These are phyloP conservation scores for Penicillium sp. DNA, from an alignment of 2,329 filamentous ascomycete species.

Conservation along the genomic window DNA sequence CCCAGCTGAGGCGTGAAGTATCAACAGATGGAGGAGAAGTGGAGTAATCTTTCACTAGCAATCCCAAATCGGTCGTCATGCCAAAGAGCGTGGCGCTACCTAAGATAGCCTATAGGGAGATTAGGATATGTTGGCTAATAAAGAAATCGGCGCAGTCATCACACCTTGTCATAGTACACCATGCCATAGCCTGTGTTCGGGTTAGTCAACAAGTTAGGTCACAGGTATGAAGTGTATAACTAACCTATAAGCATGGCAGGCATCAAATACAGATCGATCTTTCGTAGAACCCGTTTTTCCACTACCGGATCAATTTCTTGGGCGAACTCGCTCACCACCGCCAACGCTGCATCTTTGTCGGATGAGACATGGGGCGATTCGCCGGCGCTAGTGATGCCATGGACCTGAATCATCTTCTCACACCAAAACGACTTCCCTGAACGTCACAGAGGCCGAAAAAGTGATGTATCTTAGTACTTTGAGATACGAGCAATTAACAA, in stretches of 20 bases:
- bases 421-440: neutral
- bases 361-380: constrained; percentile 5
- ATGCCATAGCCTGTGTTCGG: constrained; percentile 55
- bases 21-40: constrained; percentile 58
- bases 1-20: constrained; percentile 71
- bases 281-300: constrained; percentile 59
- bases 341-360: constrained; percentile 58
- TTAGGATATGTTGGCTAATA: neutral
- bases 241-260: constrained; percentile 63
- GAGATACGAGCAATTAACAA: neutral
- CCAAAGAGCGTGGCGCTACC: constrained; percentile 72
- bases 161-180: constrained; percentile 68
- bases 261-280: constrained; percentile 67
- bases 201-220: neutral
- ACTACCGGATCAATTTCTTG: constrained; percentile 54
- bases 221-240: neutral
- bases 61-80: constrained; percentile 67
- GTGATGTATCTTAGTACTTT: neutral
- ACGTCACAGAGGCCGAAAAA: neutral
- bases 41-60: constrained; percentile 55
- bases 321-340: constrained; percentile 57
- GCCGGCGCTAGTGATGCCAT: constrained; percentile 14
- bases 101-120: constrained; percentile 60
- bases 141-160: neutral
- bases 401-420: constrained; percentile 25